phyloP scores from a whole-genome alignment of 2,329 filamentous ascomycete species.

The Fusarium staphyleae region DNA sequence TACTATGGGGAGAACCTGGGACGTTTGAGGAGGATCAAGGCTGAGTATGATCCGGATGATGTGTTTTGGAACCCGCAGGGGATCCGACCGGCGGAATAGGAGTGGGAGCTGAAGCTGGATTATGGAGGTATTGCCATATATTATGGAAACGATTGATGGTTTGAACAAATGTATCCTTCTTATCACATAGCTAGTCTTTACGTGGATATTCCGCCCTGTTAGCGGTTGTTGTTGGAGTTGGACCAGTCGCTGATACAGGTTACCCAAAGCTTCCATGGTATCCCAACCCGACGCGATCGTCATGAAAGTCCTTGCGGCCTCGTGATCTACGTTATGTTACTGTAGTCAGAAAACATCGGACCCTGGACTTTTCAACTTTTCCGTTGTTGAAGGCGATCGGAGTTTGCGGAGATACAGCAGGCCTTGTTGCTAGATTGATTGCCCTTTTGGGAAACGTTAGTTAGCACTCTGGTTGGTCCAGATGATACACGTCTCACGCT shows the following conservation, averaged over 20 bases:
- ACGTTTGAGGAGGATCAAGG: constrained; percentile 47
- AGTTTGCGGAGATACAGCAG: neutral
- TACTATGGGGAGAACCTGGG: constrained; percentile 50
- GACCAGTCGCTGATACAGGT: neutral
- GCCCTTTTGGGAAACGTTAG: constrained; percentile 1
- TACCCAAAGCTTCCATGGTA: too few relatives aligned
- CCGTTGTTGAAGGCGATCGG: neutral
- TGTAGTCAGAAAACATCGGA: too few relatives aligned
- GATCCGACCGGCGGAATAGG: constrained; percentile 17
- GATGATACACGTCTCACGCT: neutral
- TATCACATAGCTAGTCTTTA: constrained; percentile 13
- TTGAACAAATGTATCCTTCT: neutral
- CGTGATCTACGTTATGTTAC: neutral
- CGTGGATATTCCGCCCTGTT: too few relatives aligned
- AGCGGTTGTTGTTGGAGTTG: neutral
- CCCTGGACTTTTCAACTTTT: constrained; percentile 2
- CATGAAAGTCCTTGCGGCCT: neutral
- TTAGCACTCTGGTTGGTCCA: neutral
- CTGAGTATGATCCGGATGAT: constrained; percentile 46
- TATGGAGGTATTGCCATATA: too few relatives aligned
- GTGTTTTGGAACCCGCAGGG: constrained; percentile 52
- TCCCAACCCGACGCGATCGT: too few relatives aligned
- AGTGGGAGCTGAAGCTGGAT: neutral
- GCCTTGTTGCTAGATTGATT: neutral
- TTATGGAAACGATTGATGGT: too few relatives aligned